Evolutionary conservation across 805 yeast species (phyloP).

Genomic region (Monosporozyma solicola): DNA sequence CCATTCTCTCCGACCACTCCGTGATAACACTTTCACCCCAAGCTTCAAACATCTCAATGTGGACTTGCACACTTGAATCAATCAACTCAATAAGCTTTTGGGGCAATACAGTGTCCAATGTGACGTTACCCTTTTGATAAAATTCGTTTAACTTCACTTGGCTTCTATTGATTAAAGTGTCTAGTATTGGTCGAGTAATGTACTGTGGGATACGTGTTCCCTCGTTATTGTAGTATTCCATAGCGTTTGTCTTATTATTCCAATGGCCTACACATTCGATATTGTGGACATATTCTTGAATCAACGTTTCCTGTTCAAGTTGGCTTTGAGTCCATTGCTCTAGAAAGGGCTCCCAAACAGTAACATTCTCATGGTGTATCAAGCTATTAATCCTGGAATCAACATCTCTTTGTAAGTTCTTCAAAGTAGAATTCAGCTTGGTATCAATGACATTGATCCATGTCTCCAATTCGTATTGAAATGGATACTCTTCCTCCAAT

Average conservation of each 20-base stretch:
- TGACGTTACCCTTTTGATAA: background rate
- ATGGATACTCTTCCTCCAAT: background rate
- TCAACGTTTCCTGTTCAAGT: conserved; percentile 3
- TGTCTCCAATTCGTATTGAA: conserved; percentile 27
- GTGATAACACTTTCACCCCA: conserved; percentile 59
- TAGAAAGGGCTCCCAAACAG: background rate
- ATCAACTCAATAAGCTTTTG: background rate
- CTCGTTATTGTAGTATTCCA: conserved; percentile 24
- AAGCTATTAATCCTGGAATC: background rate
- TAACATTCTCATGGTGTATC: background rate
- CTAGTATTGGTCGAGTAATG: conserved; percentile 39
- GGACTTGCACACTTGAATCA: background rate
- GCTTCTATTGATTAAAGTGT: background rate
- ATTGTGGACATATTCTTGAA: conserved; percentile 18
- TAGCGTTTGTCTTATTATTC: conserved; percentile 13
- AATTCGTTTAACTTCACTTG: background rate
- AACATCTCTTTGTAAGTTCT: background rate
- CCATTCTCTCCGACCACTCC: conserved; percentile 55
- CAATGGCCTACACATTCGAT: conserved; percentile 29
- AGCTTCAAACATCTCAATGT: conserved; percentile 48
- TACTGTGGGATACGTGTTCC: conserved; percentile 27
- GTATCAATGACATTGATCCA: conserved; percentile 31
- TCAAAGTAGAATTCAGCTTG: conserved; percentile 29
- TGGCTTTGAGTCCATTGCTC: conserved; percentile 3
- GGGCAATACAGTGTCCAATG: background rate